Conservation (phyloP, 768 basidiomycete species). For the Leccinum obscurum region DNA sequence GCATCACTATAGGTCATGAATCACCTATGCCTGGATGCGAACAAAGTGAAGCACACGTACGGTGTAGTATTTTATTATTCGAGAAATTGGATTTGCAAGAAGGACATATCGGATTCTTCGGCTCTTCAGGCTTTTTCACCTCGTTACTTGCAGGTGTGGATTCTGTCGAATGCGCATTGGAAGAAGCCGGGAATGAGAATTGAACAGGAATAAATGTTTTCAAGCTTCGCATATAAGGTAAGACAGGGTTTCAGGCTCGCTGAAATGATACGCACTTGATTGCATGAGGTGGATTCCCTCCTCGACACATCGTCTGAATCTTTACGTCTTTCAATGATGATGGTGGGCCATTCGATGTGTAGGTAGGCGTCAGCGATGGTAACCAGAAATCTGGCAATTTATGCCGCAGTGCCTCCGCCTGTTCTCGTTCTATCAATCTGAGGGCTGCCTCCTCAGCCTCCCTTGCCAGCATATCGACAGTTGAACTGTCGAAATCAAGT, state of each 20-base stretch:
- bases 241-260: not conserved
- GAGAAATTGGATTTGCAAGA: slow-evolving; percentile 86
- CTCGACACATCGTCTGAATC: slow-evolving; percentile 86
- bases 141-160: slow-evolving; percentile 38
- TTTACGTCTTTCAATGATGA: slow-evolving; percentile 77
- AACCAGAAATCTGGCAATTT: slow-evolving; percentile 99
- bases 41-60: slow-evolving; percentile 43
- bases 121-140: slow-evolving; percentile 51
- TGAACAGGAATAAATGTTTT: slow-evolving; percentile 83
- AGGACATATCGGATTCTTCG: slow-evolving; percentile 71
- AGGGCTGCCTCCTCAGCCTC: slow-evolving; percentile 91
- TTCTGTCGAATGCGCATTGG: slow-evolving; percentile 38
- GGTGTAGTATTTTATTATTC: slow-evolving; percentile 68
- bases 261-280: slow-evolving; percentile 56
- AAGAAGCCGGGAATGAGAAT: slow-evolving; percentile 56
- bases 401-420: slow-evolving; percentile 77
- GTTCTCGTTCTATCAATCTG: slow-evolving; percentile 78
- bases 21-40: not conserved
- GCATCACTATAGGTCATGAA: slow-evolving; percentile 55
- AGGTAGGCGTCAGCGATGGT: slow-evolving; percentile 86
- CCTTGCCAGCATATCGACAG: slow-evolving; percentile 66
- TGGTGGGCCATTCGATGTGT: slow-evolving; percentile 60
- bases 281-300: slow-evolving; percentile 74
- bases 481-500: slow-evolving; percentile 75
- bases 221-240: slow-evolving; percentile 46